phyloP scores from a whole-genome alignment of 352 stramenopile genomes.

The Pythium periplocum region DNA sequence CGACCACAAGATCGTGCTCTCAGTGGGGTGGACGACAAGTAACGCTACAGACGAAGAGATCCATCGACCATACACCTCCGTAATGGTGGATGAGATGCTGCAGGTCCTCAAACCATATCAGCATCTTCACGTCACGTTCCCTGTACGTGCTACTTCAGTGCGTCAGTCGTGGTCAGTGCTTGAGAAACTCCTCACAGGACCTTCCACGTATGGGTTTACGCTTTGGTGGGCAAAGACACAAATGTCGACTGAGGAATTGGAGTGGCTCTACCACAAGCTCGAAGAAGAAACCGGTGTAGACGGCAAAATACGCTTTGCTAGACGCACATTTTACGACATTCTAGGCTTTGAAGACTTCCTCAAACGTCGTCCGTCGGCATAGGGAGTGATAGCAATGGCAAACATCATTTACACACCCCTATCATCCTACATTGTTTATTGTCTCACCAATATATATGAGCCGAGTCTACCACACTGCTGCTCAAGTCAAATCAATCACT shows the following conservation, averaged over 20 bases:
- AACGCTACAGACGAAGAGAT: constrained; percentile 50
- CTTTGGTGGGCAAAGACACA: constrained; percentile 64
- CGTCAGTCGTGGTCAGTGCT: constrained; percentile 48
- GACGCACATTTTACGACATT: constrained; percentile 72
- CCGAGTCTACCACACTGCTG: too few species aligned
- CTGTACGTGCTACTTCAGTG: constrained; percentile 52
- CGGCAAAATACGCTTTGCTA: constrained; percentile 12
- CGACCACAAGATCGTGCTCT: constrained; percentile 62
- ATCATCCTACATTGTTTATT: background rate
- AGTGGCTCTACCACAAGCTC: constrained; percentile 58
- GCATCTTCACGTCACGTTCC: constrained; percentile 57
- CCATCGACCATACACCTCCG: constrained; percentile 36
- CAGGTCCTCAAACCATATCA: constrained; percentile 31
- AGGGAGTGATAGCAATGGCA: background rate
- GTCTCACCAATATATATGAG: too few species aligned
- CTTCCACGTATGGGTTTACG: constrained; percentile 48
- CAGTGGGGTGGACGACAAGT: constrained; percentile 63
- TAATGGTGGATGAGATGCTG: constrained; percentile 63
- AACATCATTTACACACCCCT: constrained; percentile 8
- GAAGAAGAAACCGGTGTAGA: constrained; percentile 20
- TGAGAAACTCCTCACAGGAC: constrained; percentile 27
- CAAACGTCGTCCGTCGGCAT: constrained; percentile 12
- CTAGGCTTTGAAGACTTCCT: constrained; percentile 55
- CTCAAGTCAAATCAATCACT: too few species aligned
- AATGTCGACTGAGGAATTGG: constrained; percentile 40